Conservation (phyloP, 2,329 filamentous ascomycete genomes). For the Dryadomyces sulphureus region DNA sequence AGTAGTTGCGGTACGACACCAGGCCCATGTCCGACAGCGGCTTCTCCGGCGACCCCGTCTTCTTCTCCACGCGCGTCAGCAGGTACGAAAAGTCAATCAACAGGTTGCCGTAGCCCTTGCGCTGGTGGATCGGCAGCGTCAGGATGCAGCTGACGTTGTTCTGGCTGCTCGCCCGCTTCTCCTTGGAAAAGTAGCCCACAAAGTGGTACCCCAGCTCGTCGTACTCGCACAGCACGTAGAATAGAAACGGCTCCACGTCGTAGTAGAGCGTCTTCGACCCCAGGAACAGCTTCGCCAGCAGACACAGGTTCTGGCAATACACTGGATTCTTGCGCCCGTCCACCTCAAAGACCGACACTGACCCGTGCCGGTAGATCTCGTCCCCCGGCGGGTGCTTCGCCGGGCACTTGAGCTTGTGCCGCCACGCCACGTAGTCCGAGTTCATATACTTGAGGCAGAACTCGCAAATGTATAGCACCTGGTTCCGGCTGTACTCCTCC, state of each 20-base stretch:
- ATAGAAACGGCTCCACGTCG: constrained; percentile 91
- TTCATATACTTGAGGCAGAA: constrained; percentile 99
- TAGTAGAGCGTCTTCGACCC: constrained; percentile 98
- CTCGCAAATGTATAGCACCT: constrained; percentile 96
- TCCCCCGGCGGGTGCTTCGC: constrained; percentile 95
- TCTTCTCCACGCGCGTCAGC: constrained; percentile 79
- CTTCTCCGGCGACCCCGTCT: constrained; percentile 93
- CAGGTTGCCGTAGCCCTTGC: constrained; percentile 91
- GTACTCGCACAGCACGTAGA: constrained; percentile 93
- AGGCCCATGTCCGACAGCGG: constrained; percentile 95
- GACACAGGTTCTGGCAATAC: constrained; percentile 96
- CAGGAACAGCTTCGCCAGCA: constrained; percentile 92
- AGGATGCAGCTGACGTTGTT: constrained; percentile 98
- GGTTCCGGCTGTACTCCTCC: constrained; percentile 93
- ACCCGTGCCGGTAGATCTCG: constrained; percentile 87
- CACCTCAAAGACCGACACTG: constrained; percentile 92
- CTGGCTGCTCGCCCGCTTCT: constrained; percentile 84
- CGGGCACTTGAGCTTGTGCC: constrained; percentile 92
- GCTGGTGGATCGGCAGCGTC: constrained; percentile 88
- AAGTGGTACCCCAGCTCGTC: constrained; percentile 89
- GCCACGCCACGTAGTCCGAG: constrained; percentile 94
- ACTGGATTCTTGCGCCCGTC: constrained; percentile 93
- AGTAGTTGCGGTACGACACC: constrained; percentile 95
- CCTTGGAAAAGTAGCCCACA: constrained; percentile 98
- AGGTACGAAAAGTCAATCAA: constrained; percentile 98